These are phyloP conservation scores for Linum tenue DNA, from an alignment of 345 rosid species.

Conservation along the genomic window DNA sequence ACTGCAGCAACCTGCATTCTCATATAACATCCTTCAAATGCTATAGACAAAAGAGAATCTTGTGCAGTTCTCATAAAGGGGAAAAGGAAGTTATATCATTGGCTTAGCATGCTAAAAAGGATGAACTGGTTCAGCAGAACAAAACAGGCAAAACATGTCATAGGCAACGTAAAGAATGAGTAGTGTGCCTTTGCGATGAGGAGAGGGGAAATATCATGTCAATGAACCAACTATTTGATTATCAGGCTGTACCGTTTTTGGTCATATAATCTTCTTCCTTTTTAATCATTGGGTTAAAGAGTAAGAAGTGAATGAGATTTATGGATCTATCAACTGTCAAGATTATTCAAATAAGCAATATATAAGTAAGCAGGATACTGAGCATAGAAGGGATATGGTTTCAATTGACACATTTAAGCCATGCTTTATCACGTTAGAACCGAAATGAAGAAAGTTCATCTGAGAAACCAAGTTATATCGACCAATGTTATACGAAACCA, in stretches of 20 bases:
- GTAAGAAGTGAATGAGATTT: neutral
- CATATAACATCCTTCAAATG: conserved; percentile 1
- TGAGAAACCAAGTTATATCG: neutral
- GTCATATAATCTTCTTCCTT: neutral
- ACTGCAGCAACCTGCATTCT: conserved; percentile 74
- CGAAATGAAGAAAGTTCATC: neutral
- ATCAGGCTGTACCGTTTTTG: neutral
- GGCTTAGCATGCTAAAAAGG: neutral
- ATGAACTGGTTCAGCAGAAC: neutral
- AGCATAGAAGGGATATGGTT: neutral
- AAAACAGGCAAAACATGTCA: neutral
- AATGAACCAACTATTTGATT: neutral
- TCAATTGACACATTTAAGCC: neutral
- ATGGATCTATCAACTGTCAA: neutral
- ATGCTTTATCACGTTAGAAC: neutral
- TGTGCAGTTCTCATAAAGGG: neutral
- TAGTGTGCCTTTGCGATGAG: neutral
- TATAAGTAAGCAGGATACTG: neutral
- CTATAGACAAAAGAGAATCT: neutral
- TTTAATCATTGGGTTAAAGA: neutral
- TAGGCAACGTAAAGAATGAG: neutral
- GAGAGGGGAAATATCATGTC: neutral
- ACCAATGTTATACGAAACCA: neutral
- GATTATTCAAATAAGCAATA: neutral
- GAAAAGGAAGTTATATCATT: neutral